phyloP scores from a whole-genome alignment of 2,329 filamentous ascomycete genomes.

The Colletotrichum tropicale region DNA sequence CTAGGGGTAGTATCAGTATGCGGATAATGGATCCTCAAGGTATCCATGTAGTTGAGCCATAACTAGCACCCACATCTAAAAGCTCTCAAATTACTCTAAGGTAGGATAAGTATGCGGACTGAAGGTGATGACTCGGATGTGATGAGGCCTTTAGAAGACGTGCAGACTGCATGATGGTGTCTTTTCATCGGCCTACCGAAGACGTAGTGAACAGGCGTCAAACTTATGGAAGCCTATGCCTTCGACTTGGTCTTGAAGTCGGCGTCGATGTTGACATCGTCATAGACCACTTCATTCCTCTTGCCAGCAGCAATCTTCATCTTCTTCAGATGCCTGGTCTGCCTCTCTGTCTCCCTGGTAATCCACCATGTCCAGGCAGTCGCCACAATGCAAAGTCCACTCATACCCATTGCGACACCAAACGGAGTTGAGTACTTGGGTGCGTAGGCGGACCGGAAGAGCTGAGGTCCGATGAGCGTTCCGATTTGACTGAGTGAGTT shows the following conservation, averaged over 20 bases:
- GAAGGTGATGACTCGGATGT: neutral
- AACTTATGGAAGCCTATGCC: too few species aligned
- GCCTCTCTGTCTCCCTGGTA: slow-evolving; percentile 45
- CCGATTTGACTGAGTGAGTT: slow-evolving; percentile 55
- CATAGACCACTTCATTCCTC: neutral
- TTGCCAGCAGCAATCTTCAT: neutral
- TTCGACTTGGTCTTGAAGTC: neutral
- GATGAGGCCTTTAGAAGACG: neutral
- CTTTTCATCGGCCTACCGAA: neutral
- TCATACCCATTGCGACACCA: slow-evolving; percentile 40
- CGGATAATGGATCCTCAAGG: neutral
- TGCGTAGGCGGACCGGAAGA: neutral
- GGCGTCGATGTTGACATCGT: neutral
- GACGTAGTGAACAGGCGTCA: too few species aligned
- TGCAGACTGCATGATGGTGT: neutral
- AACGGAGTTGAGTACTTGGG: neutral
- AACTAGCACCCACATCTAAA: neutral
- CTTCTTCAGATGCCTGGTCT: slow-evolving; percentile 37
- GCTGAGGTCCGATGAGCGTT: slow-evolving; percentile 49
- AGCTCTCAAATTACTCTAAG: neutral
- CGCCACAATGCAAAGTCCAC: slow-evolving; percentile 42
- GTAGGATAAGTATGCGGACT: neutral
- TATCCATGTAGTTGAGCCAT: neutral
- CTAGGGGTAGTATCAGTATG: neutral
- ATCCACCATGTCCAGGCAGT: slow-evolving; percentile 49